Conservation (phyloP, 176 grass and related monocot genomes). For the Urochloa ruziziensis region DNA sequence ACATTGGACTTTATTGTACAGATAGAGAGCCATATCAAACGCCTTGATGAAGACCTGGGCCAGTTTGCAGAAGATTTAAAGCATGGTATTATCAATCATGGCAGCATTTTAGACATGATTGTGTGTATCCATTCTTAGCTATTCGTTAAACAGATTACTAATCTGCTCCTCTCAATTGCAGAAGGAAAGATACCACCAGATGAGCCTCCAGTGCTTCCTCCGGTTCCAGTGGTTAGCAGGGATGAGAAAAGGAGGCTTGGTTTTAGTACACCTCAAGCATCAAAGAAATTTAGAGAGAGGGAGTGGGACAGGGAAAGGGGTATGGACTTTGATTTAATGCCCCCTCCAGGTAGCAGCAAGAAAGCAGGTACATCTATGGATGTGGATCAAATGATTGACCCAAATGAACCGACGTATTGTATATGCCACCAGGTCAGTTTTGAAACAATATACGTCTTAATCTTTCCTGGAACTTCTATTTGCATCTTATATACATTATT, state of each 20-base stretch:
- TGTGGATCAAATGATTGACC: constrained; percentile 80
- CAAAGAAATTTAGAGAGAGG: constrained; percentile 80
- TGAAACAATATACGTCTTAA: constrained; percentile 8
- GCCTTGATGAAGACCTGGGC: constrained; percentile 86
- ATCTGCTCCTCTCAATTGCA: constrained; percentile 39
- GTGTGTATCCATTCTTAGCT: not conserved
- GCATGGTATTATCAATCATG: constrained; percentile 58
- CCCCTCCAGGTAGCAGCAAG: constrained; percentile 91
- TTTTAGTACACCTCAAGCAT: constrained; percentile 73
- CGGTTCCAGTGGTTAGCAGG: constrained; percentile 50
- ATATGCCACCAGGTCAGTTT: constrained; percentile 93
- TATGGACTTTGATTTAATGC: constrained; percentile 95
- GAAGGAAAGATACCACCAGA: constrained; percentile 90
- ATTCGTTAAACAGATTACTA: constrained; percentile 7
- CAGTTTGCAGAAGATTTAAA: constrained; percentile 97
- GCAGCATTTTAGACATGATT: constrained; percentile 6
- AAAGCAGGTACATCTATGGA: constrained; percentile 65
- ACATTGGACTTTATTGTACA: constrained; percentile 38
- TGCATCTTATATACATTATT: constrained; percentile 11
- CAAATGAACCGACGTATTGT: constrained; percentile 96
- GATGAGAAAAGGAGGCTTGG: constrained; percentile 73
- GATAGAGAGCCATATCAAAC: constrained; percentile 97
- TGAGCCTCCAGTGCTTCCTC: constrained; percentile 75
- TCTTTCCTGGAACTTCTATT: not conserved
- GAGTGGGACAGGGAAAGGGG: constrained; percentile 87